Base-by-base conservation (phyloP, 2,329 filamentous ascomycete genomes). In the Trichoderma gracile region DNA sequence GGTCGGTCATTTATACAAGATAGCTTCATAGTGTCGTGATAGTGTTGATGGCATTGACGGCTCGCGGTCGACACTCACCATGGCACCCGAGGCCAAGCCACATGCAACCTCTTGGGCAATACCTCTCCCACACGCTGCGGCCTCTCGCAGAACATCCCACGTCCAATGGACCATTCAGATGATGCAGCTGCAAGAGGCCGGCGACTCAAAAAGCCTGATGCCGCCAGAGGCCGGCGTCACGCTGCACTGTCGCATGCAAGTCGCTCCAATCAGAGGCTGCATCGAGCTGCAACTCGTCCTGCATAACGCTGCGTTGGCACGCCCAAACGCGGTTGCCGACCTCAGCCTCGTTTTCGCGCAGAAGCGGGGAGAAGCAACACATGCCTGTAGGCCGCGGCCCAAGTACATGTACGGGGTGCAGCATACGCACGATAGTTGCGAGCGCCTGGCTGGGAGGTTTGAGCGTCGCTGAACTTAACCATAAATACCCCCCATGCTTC, bases 241-340 rank as follows among this genome's bases (percentile, higher is more conserved):
- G 23, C 57, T 15, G 21, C 33, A 47, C 33, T 47, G n/a, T 8
- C 5, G 12, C 21, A 38, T 49, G 38, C 38, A 23, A 3, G 8
- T 10, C 17, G 10, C 25, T 52, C 57, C 57, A 60, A 60, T 60
- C 46, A 52, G 57, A 60, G 46, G 33, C 17, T 30, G 45, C 57
- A 43, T 52, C 46, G 17, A 15, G 30, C 33, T 38, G 33, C 43
- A 46, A 23, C 40, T 14, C 25, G 19, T 14, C 17, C 25, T 33
- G 30, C 45, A 10, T 9, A 5, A 33, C 27, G 46, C 57, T 60
- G 57, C 1, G 47, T 33, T 60, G 57, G 57, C 57, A 45, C 17
- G 23, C 3, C 12, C 23, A 40, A 21, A 52, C n/a, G 23, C 12
- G 33, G 14, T 15, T 42, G 10, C 23, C 17, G 23, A 25, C 21